Conservation (phyloP, 2,329 filamentous ascomycete genomes). For the Alternaria dauci region DNA sequence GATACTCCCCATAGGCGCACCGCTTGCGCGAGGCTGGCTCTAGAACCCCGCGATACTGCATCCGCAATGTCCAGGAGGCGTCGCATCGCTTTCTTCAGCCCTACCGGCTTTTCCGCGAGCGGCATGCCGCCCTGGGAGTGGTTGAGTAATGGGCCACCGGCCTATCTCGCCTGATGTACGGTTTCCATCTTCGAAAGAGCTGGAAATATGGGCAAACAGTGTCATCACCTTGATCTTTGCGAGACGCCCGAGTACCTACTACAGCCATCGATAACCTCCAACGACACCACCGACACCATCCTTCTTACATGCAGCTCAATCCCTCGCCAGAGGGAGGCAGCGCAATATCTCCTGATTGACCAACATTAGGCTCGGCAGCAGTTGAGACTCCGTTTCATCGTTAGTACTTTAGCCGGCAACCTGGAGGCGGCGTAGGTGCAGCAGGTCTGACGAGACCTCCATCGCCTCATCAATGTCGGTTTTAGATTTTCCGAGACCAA, state of each 20-base stretch:
- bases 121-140: slow-evolving; percentile 5
- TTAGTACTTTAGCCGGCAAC: slow-evolving; percentile 14
- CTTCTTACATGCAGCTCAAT: not conserved
- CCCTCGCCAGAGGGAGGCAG: not conserved
- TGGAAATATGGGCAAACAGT: not conserved
- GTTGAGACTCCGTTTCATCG: slow-evolving; percentile 9
- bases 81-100: slow-evolving; percentile 12
- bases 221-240: not conserved
- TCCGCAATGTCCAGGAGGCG: not conserved
- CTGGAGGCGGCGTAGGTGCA: slow-evolving; percentile 7
- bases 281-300: slow-evolving; percentile 1
- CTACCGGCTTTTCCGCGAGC: slow-evolving; percentile 9
- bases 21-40: slow-evolving; percentile 6
- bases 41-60: not conserved
- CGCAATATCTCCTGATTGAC: slow-evolving; percentile 14
- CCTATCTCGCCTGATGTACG: not conserved
- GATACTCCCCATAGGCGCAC: slow-evolving; percentile 1
- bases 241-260: not conserved
- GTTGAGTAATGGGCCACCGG: slow-evolving; percentile 8
- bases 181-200: not conserved
- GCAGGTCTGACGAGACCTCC: slow-evolving; percentile 1
- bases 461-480: slow-evolving; percentile 9
- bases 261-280: not conserved
- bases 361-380: slow-evolving; percentile 11
- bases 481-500: slow-evolving; percentile 15